phyloP scores from a whole-genome alignment of 1,284 basidiomycete genomes.

The Xerocomus nothofagi region DNA sequence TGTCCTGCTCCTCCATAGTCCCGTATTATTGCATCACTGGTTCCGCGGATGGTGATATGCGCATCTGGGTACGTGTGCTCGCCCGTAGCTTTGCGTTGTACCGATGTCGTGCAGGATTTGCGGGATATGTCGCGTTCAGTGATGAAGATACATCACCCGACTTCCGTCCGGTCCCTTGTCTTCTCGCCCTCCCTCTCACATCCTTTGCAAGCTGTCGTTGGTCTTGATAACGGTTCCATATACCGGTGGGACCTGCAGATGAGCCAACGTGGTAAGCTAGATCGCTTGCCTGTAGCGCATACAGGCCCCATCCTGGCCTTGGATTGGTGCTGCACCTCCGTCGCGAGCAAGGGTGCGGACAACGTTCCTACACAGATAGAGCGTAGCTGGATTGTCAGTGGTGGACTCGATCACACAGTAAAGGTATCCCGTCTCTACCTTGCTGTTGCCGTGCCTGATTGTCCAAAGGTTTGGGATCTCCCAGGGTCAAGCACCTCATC shows the following conservation, averaged over 20 bases:
- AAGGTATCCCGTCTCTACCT: slow-evolving; percentile 49
- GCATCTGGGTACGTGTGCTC: slow-evolving; percentile 69
- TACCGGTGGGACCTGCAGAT: slow-evolving; percentile 77
- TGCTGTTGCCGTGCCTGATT: neutral
- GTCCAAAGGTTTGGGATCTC: slow-evolving; percentile 74
- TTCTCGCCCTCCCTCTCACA: slow-evolving; percentile 68
- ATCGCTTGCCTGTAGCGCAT: slow-evolving; percentile 79
- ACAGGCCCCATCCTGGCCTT: slow-evolving; percentile 73
- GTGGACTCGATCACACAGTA: slow-evolving; percentile 78
- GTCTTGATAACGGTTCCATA: slow-evolving; percentile 78
- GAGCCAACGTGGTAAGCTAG: slow-evolving; percentile 68
- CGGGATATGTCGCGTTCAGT: slow-evolving; percentile 68
- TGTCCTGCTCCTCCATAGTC: slow-evolving; percentile 62
- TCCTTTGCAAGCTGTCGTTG: slow-evolving; percentile 71
- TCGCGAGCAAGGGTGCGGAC: slow-evolving; percentile 21
- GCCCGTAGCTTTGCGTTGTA: neutral
- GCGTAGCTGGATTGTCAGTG: slow-evolving; percentile 78
- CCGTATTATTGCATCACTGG: slow-evolving; percentile 77
- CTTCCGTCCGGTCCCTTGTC: slow-evolving; percentile 67
- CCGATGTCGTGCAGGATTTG: slow-evolving; percentile 58
- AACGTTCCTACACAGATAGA: slow-evolving; percentile 23
- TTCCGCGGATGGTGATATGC: slow-evolving; percentile 79
- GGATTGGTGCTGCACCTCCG: slow-evolving; percentile 63
- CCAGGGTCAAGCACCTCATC: slow-evolving; percentile 45
- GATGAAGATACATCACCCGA: slow-evolving; percentile 73